Evolutionary conservation across 805 yeast species (phyloP).

Genomic region (Brettanomyces custersianus): DNA sequence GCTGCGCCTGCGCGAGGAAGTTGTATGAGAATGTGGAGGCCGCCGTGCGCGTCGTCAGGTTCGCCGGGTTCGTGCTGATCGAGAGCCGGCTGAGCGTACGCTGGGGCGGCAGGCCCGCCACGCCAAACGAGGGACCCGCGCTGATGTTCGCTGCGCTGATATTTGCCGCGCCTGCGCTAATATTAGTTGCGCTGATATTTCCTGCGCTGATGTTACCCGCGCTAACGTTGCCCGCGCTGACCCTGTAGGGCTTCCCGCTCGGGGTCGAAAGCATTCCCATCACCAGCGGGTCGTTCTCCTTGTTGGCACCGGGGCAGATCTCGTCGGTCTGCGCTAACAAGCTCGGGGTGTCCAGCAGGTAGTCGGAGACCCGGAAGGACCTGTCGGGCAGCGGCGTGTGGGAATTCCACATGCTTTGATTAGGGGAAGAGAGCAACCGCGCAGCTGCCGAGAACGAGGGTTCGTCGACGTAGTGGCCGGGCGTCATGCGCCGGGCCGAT

Average conservation of each 20-base stretch:
- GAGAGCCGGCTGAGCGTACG: too few relatives aligned
- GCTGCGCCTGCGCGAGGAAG: too few relatives aligned
- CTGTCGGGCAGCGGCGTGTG: slow-evolving; percentile 14
- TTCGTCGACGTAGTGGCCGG: not conserved
- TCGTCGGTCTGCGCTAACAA: not conserved
- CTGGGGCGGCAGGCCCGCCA: too few relatives aligned
- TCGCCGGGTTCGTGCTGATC: too few relatives aligned
- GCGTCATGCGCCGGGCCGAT: not conserved
- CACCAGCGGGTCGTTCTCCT: slow-evolving; percentile 14
- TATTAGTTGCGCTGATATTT: too few relatives aligned
- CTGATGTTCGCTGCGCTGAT: too few relatives aligned
- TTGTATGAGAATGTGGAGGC: too few relatives aligned
- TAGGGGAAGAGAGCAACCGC: not conserved
- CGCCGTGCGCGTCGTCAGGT: not conserved
- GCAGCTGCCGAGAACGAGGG: not conserved
- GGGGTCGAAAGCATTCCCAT: slow-evolving; percentile 3
- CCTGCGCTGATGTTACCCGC: too few relatives aligned
- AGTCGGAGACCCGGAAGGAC: slow-evolving; percentile 15
- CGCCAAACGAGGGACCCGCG: too few relatives aligned
- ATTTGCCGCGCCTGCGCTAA: too few relatives aligned
- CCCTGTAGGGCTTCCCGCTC: slow-evolving; percentile 3
- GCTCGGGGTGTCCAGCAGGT: slow-evolving; percentile 17
- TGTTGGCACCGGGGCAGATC: slow-evolving; percentile 15
- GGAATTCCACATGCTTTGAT: not conserved
- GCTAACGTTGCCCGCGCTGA: too few relatives aligned